Conservation (phyloP, 441 rosid species). For the Jatropha multifida region DNA sequence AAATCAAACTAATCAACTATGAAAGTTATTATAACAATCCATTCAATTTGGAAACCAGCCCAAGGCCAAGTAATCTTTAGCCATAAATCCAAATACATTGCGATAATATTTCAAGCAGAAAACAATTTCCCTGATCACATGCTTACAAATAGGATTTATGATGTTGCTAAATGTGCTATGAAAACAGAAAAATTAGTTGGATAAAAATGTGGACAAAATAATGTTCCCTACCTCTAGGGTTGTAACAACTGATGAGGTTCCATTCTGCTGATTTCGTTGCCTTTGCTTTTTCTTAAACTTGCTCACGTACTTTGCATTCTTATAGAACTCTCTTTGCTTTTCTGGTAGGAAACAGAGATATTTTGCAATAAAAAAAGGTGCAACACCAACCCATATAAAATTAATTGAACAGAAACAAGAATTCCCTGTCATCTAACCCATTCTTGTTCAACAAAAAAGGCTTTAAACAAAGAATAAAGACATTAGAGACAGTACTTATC, state of each 20-base stretch:
- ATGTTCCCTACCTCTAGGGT: constrained; percentile 36
- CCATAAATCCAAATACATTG: not conserved
- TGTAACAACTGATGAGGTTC: constrained; percentile 19
- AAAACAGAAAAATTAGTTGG: not conserved
- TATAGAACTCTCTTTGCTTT: constrained; percentile 72
- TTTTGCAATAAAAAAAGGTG: not conserved
- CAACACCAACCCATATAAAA: not conserved
- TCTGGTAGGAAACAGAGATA: constrained; percentile 40
- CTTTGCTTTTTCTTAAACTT: constrained; percentile 67
- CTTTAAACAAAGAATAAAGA: not conserved
- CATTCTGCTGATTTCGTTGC: constrained; percentile 44
- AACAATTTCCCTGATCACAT: not conserved
- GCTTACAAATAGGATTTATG: not conserved
- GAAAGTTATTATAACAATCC: not conserved
- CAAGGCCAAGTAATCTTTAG: not conserved
- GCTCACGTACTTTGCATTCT: constrained; percentile 80
- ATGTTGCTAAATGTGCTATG: not conserved
- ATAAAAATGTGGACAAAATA: not conserved
- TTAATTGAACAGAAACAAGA: not conserved
- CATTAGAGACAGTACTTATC: not conserved
- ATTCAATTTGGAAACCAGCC: not conserved
- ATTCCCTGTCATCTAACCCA: not conserved
- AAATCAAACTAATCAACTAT: not conserved
- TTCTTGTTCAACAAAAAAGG: not conserved
- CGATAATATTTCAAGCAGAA: not conserved